phyloP scores from a whole-genome alignment of 495 filamentous ascomycete species.

The Sordaria brevicollis region DNA sequence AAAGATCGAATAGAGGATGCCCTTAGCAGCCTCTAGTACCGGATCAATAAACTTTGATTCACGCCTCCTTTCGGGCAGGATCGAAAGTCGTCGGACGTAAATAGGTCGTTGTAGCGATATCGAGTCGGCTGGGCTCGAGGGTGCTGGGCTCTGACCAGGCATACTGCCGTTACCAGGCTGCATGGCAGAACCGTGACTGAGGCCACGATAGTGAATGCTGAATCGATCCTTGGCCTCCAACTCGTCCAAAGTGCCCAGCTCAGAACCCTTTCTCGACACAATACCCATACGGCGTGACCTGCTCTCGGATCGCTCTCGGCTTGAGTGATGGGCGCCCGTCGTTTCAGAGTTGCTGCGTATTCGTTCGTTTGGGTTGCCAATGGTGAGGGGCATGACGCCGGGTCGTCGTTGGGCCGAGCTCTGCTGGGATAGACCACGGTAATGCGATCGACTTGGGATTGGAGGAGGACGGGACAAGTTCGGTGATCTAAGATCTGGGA shows the following conservation, averaged over 20 bases:
- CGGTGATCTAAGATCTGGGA: conserved; percentile 53
- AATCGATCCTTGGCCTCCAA: conserved; percentile 55
- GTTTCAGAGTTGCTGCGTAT: conserved; percentile 88
- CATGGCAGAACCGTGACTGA: conserved; percentile 72
- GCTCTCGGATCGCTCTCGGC: conserved; percentile 40
- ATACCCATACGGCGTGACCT: conserved; percentile 72
- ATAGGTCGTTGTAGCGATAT: conserved; percentile 39
- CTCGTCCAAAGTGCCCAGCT: conserved; percentile 68
- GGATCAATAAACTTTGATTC: conserved; percentile 48
- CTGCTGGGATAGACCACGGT: conserved; percentile 67
- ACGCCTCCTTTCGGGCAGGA: conserved; percentile 71
- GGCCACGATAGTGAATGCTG: conserved; percentile 63
- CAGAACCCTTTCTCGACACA: conserved; percentile 62
- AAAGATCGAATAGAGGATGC: conserved; percentile 77
- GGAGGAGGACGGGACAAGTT: conserved; percentile 56
- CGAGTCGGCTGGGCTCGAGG: conserved; percentile 47
- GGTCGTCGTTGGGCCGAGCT: conserved; percentile 54
- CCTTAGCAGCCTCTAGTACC: conserved; percentile 69
- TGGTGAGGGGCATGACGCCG: conserved; percentile 54
- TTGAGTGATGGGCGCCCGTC: conserved; percentile 38
- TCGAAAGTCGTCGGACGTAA: conserved; percentile 68
- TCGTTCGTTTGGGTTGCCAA: conserved; percentile 65
- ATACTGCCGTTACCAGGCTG: conserved; percentile 34
- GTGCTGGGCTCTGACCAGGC: conserved; percentile 35
- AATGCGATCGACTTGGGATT: conserved; percentile 67